Conservation (phyloP, 2,329 filamentous ascomycete species). For the Chaetomium strumarium region DNA sequence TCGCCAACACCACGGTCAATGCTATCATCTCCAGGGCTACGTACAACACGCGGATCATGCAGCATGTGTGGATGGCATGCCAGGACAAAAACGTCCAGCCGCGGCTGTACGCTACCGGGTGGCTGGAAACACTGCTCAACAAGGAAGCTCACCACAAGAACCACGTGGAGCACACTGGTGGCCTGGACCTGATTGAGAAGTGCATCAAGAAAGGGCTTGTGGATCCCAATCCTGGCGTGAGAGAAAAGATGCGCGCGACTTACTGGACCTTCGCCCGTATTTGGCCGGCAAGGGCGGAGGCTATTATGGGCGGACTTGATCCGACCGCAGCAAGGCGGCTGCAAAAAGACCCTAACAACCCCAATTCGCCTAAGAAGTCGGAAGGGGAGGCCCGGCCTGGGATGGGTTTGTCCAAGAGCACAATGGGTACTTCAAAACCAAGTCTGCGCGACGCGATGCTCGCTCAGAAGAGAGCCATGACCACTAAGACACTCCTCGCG, state of each 20-base stretch:
- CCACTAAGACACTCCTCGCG: slow-evolving; percentile 46
- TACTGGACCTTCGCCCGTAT: slow-evolving; percentile 78
- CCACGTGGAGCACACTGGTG: slow-evolving; percentile 77
- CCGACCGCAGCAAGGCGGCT: slow-evolving; percentile 71
- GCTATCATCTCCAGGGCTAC: slow-evolving; percentile 72
- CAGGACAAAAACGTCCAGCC: slow-evolving; percentile 94
- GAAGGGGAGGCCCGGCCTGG: slow-evolving; percentile 49
- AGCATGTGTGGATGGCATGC: slow-evolving; percentile 74
- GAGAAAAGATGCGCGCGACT: slow-evolving; percentile 76
- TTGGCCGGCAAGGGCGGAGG: slow-evolving; percentile 73
- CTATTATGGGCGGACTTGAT: slow-evolving; percentile 75
- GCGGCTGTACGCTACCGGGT: slow-evolving; percentile 69
- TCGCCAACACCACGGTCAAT: slow-evolving; percentile 76
- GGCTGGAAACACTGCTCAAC: slow-evolving; percentile 76
- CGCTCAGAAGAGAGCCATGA: slow-evolving; percentile 65
- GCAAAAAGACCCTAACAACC: slow-evolving; percentile 78
- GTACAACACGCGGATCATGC: slow-evolving; percentile 74
- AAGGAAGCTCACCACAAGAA: slow-evolving; percentile 73
- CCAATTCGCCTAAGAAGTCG: slow-evolving; percentile 56
- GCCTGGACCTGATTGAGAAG: slow-evolving; percentile 78
- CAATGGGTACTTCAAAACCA: slow-evolving; percentile 51
- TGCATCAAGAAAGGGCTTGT: slow-evolving; percentile 82
- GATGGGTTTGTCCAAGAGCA: slow-evolving; percentile 57
- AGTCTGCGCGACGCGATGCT: slow-evolving; percentile 78
- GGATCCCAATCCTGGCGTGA: slow-evolving; percentile 84